These are phyloP conservation scores for Leptographium flavum DNA, from an alignment of 2,329 filamentous ascomycete genomes.

Conservation along the genomic window DNA sequence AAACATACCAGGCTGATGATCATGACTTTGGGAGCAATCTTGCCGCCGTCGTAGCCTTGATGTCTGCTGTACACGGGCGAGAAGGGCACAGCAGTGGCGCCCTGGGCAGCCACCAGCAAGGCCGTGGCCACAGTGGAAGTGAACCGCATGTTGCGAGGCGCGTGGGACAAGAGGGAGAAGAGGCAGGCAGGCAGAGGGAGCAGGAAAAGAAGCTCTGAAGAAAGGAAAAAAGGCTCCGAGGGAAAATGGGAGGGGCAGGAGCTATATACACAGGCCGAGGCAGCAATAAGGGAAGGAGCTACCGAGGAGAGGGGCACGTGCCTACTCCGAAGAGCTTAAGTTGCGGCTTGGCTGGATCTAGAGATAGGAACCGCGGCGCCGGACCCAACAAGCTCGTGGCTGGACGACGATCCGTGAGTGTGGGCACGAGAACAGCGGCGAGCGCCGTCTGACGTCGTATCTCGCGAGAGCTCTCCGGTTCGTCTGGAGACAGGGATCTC, in stretches of 20 bases:
- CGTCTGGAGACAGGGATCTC: background rate
- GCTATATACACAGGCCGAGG: background rate
- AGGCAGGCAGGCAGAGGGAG: background rate
- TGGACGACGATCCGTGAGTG: too few relatives aligned
- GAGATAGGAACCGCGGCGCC: too few relatives aligned
- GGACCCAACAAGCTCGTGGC: too few relatives aligned
- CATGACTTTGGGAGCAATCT: conserved; percentile 43
- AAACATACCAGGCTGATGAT: conserved; percentile 44
- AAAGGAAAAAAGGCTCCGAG: background rate
- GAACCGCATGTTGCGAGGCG: conserved; percentile 5
- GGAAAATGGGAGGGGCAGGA: background rate
- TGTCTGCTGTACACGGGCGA: background rate
- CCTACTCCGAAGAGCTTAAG: background rate
- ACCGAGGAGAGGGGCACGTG: background rate
- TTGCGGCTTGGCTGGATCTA: too few relatives aligned
- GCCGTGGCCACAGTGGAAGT: conserved; percentile 2
- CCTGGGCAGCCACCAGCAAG: conserved; percentile 5
- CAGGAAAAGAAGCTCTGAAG: background rate
- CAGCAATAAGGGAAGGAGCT: too few relatives aligned
- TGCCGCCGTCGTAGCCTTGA: conserved; percentile 4
- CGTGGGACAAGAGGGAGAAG: too few relatives aligned
- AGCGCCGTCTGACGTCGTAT: background rate
- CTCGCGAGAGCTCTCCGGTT: too few relatives aligned
- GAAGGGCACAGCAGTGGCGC: background rate
- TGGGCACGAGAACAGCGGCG: too few relatives aligned